Base-by-base conservation (phyloP, 2,329 filamentous ascomycete genomes). In the Fusarium abutilonis region DNA sequence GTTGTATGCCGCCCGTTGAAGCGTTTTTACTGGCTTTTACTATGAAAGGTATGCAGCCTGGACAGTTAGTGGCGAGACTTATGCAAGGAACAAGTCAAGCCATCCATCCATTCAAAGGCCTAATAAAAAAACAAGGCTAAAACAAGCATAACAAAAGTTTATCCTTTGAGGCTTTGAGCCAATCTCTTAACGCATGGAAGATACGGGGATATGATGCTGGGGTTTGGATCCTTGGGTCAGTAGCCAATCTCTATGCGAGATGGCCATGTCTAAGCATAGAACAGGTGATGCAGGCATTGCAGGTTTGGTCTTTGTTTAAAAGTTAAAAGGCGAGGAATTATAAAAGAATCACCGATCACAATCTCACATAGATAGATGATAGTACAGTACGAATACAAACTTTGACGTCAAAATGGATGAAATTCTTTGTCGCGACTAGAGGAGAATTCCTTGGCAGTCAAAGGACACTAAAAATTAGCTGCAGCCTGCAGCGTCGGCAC, bases 21-120 rank as follows among this genome's bases (percentile, higher is more conserved):
- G 13, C 23, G 23, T 26, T 26, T 26, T 26, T 26, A 26, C 23
- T 26, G 23, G 23, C 23, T 26, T 26, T 26, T 26, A 8, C 23
- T 8, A 26, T 26, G 23, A 19, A 19, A 19, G 19, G 19, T 19
- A 19, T 19, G 19, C 19, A 19, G 4, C 19, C 19, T 19, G 19
- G 19, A 19, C 23, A 13, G 21, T 10, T 41, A 61, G 32, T 39
- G 53, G 62, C 36, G 34, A 35, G 29, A 39, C 44, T 59, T 63
- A 56, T 59, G 62, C 62, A 65, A 66, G 62, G 57, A 51, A 60
- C 57, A 53, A 50, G 28, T 46, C 58, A 52, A 43, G 34, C 39
- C 52, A 43, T 29, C 11, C 19, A 43, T 29, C 14, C 53, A 41
- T n/a, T 48, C 31, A 32, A 32, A 32, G 31, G 6, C 13, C 6